phyloP scores from a whole-genome alignment of 371 early-diverging fungal species.

The Circinella umbellata region DNA sequence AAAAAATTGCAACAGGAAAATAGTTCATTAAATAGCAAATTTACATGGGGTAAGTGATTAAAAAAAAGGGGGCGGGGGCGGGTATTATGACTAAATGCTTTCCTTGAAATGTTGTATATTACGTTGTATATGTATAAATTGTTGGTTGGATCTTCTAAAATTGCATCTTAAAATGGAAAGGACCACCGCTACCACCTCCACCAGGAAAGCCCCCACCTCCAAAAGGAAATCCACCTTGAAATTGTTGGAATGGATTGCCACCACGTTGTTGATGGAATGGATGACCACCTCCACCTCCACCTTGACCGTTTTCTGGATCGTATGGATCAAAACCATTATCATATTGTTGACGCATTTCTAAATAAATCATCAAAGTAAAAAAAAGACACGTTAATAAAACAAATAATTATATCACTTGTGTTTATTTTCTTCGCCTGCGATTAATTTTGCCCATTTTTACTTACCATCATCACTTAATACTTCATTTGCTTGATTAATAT shows the following conservation, averaged over 20 bases:
- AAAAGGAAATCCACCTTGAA: constrained; percentile 57
- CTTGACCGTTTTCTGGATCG: constrained; percentile 70
- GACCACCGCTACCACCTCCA: constrained; percentile 63
- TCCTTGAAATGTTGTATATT: not conserved
- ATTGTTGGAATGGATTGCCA: constrained; percentile 62
- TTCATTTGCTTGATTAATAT: constrained; percentile 94
- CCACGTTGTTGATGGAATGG: constrained; percentile 30
- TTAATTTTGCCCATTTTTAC: not conserved
- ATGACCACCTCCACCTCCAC: constrained; percentile 31
- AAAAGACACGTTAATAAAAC: constrained; percentile 21
- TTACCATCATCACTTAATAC: constrained; percentile 82
- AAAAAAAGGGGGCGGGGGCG: not conserved
- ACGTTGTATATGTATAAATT: not conserved
- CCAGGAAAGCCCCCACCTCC: constrained; percentile 57
- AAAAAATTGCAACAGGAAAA: not conserved
- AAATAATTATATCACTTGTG: not conserved
- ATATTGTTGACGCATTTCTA: constrained; percentile 69
- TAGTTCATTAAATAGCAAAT: constrained; percentile 5
- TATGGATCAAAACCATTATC: constrained; percentile 96
- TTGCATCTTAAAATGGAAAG: constrained; percentile 58
- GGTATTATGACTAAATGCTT: not conserved
- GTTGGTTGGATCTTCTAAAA: constrained; percentile 18
- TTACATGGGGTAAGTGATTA: not conserved
- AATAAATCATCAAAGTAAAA: not conserved
- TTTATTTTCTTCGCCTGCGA: not conserved